Evolutionary conservation across 495 filamentous ascomycete species (phyloP).

Genomic region (Talaromyces wortmannii): DNA sequence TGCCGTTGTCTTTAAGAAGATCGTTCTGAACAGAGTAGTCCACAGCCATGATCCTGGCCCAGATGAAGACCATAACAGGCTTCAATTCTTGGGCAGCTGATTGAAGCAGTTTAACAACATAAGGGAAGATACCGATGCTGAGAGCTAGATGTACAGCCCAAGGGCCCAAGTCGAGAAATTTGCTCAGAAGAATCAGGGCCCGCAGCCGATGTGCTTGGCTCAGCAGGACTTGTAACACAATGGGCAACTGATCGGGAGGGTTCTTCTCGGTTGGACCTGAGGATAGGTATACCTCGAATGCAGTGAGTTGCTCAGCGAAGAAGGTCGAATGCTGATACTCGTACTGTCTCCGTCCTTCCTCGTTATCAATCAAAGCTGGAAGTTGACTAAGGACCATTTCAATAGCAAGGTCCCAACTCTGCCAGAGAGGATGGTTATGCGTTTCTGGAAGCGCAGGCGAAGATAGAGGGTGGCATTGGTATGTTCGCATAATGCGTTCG

Average conservation of each 20-base stretch:
- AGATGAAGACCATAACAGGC: slow-evolving; percentile 99
- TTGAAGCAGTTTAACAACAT: slow-evolving; percentile 91
- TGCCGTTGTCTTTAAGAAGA: slow-evolving; percentile 91
- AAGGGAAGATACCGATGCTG: slow-evolving; percentile 97
- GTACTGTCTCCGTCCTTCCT: slow-evolving; percentile 66
- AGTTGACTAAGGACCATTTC: slow-evolving; percentile 94
- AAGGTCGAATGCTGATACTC: slow-evolving; percentile 93
- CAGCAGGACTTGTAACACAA: slow-evolving; percentile 90
- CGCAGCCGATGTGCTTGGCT: slow-evolving; percentile 93
- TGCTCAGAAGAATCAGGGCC: slow-evolving; percentile 85
- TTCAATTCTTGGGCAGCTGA: slow-evolving; percentile 93
- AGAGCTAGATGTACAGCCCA: slow-evolving; percentile 97
- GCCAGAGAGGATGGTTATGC: slow-evolving; percentile 89
- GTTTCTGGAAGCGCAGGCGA: slow-evolving; percentile 85
- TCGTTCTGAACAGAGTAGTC: slow-evolving; percentile 89
- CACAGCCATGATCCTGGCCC: slow-evolving; percentile 93
- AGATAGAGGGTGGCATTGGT: slow-evolving; percentile 89
- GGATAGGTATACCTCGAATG: slow-evolving; percentile 93
- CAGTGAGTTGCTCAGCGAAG: slow-evolving; percentile 94
- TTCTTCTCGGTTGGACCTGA: slow-evolving; percentile 80
- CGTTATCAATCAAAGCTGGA: slow-evolving; percentile 69
- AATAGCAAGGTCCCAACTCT: slow-evolving; percentile 95
- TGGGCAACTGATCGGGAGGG: slow-evolving; percentile 87
- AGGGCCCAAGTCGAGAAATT: slow-evolving; percentile 89
- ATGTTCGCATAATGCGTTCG: slow-evolving; percentile 90